Percentiles rank a stretch among this genome's conserved stretches.
Evolutionary conservation across 2,329 filamentous ascomycete species (phyloP).

Genomic region (Epicoccum nigrum): DNA sequence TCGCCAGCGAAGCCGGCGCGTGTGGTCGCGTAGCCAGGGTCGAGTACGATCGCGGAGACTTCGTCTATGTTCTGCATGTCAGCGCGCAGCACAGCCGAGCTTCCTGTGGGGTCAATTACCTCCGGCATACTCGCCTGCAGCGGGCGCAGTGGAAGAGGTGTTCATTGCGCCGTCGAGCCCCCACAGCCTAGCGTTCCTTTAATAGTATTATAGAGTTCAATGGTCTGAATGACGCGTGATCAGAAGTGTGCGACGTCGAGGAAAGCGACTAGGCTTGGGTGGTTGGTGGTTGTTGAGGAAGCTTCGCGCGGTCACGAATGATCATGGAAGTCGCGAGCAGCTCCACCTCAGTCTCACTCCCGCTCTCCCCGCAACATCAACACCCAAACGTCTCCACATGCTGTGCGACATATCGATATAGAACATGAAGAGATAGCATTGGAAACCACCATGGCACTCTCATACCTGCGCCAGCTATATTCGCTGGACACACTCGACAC

Average conservation of each 20-base stretch:
- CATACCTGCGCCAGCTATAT: conserved; percentile 62
- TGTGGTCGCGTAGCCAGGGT: conserved; percentile 88
- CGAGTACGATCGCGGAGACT: conserved; percentile 94
- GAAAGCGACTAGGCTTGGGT: conserved; percentile 22
- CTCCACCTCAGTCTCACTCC: conserved; percentile 26
- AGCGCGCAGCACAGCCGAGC: conserved; percentile 15
- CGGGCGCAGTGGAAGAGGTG: conserved; percentile 48
- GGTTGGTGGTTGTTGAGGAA: conserved; percentile 32
- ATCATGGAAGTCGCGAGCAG: conserved; percentile 12
- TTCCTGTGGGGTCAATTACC: conserved; percentile 34
- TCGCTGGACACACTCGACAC: conserved; percentile 73
- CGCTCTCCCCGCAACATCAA: conserved; percentile 15
- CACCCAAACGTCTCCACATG: conserved; percentile 16
- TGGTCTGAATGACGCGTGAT: conserved; percentile 36
- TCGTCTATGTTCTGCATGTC: conserved; percentile 69
- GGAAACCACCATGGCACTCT: conserved; percentile 46
- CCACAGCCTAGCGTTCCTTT: conserved; percentile 7
- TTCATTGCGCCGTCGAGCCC: conserved; percentile 37
- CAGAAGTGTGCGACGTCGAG: not conserved
- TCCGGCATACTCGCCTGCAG: conserved; percentile 55
- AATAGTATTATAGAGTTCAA: not conserved
- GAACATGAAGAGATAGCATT: conserved; percentile 32
- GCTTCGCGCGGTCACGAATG: conserved; percentile 10
- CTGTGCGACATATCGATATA: not conserved
- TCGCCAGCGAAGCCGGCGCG: conserved; percentile 97